Conservation (phyloP, 371 early-diverging fungal genomes). For the Lichtheimia hyalospora region DNA sequence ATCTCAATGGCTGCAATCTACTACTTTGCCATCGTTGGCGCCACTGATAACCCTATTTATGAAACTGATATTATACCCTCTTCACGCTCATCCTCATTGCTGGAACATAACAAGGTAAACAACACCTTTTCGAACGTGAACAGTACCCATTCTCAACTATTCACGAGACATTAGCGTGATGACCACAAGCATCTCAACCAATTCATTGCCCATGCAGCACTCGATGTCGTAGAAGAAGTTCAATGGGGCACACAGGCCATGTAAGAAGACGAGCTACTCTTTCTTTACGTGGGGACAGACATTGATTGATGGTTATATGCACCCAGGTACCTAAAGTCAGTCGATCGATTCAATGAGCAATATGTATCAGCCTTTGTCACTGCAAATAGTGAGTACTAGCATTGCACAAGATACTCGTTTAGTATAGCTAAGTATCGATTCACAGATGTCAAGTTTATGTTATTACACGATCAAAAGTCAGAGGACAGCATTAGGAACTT, state of each 20-base stretch:
- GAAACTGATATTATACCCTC: slow-evolving; percentile 84
- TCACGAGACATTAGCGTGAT: slow-evolving; percentile 51
- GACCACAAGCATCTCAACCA: slow-evolving; percentile 92
- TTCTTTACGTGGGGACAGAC: too few relatives aligned
- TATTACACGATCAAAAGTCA: slow-evolving; percentile 87
- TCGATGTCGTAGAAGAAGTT: slow-evolving; percentile 94
- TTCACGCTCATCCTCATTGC: slow-evolving; percentile 38
- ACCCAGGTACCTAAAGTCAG: slow-evolving; percentile 85
- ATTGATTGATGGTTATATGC: too few relatives aligned
- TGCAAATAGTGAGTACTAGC: slow-evolving; percentile 67
- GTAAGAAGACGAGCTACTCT: slow-evolving; percentile 36
- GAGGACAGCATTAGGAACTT: slow-evolving; percentile 90
- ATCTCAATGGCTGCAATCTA: slow-evolving; percentile 60
- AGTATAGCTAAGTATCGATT: not conserved
- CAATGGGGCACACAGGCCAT: slow-evolving; percentile 83
- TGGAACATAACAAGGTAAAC: slow-evolving; percentile 38
- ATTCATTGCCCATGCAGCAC: slow-evolving; percentile 93
- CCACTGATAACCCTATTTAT: slow-evolving; percentile 91
- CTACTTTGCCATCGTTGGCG: slow-evolving; percentile 93
- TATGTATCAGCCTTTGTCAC: slow-evolving; percentile 91
- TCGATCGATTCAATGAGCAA: slow-evolving; percentile 95
- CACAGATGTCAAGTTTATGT: slow-evolving; percentile 82
- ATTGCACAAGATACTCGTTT: not conserved
- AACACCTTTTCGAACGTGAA: slow-evolving; percentile 1
- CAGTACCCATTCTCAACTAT: not conserved